phyloP scores from a whole-genome alignment of 1,284 basidiomycete genomes.

The Crepidotus sp. region DNA sequence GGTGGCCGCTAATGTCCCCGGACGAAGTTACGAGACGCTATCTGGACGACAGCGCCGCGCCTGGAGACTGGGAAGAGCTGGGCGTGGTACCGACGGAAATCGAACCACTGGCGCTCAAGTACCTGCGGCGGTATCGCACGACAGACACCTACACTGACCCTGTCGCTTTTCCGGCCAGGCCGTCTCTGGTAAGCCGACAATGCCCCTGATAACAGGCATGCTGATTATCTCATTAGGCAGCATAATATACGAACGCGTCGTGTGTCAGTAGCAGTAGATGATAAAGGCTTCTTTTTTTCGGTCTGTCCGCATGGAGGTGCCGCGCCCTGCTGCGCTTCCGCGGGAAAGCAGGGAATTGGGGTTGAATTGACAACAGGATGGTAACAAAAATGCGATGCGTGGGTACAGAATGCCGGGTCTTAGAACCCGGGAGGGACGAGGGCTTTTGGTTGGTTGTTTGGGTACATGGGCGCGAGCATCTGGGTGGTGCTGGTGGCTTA shows the following conservation, averaged over 20 bases:
- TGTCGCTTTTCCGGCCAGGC: conserved; percentile 23
- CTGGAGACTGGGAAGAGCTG: conserved; percentile 57
- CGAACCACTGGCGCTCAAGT: conserved; percentile 86
- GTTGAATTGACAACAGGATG: conserved; percentile 1
- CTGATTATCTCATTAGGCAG: conserved; percentile 7
- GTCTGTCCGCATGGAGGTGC: background rate
- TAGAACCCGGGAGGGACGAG: conserved; percentile 59
- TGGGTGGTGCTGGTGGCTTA: conserved; percentile 23
- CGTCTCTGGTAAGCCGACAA: conserved; percentile 21
- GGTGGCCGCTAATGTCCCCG: conserved; percentile 91
- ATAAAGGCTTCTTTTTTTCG: conserved; percentile 5
- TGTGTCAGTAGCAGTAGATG: conserved; percentile 13
- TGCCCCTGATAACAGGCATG: background rate
- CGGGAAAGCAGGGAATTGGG: conserved; percentile 5
- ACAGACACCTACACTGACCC: conserved; percentile 14
- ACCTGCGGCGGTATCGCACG: conserved; percentile 83
- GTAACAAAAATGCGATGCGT: conserved; percentile 6
- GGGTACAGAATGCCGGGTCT: conserved; percentile 9
- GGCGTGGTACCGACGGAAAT: conserved; percentile 74
- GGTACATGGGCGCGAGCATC: conserved; percentile 61
- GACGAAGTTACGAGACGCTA: conserved; percentile 89
- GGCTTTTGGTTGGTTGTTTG: conserved; percentile 47
- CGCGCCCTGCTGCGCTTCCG: conserved; percentile 10
- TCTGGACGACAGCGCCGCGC: conserved; percentile 69
- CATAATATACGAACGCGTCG: conserved; percentile 12